Base-by-base conservation (phyloP, 495 filamentous ascomycete genomes). In the Pseudoneurospora amorphoporcata region DNA sequence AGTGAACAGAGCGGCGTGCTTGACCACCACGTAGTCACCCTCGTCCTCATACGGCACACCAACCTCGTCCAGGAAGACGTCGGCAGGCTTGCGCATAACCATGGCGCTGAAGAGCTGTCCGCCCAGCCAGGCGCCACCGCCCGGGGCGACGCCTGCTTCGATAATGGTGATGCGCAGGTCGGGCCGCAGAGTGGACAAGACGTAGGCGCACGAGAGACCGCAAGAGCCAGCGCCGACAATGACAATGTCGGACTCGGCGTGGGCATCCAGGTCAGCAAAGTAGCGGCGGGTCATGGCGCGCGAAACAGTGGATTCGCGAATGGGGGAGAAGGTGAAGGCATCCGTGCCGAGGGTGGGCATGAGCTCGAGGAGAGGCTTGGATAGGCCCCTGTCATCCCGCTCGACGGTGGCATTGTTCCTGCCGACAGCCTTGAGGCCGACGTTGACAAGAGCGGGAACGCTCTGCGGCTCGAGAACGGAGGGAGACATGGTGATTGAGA, bases 281-380 rank as follows among this genome's bases (percentile, higher is more conserved):
- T 96, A 97, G 80, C 93, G 92, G 47, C 92, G 88, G 73, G 91
- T 93, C 93, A 97, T 97, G 81, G 93, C 93, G 71, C 94, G 92
- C 38, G 92, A 92, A 81, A 97, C 93, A 81, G 94, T 91, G 75
- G 88, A 91, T 88, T 97, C 94, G 78, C 94, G 90, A 83, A 97
- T 96, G 47, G 91, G 90, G 72, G 89, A 86, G 81, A 97, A 96
- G 75, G 86, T 86, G 85, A 96, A 97, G 79, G 85, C 82, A 75
- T 89, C 87, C 75, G 91, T 89, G 78, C 85, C 84, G 32, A 86
- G 83, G 53, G 53, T 65, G 53, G 53, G 53, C 53, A 65, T 65
- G 78, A 92, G 86, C 70, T 89, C 88, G 65, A 88, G 84, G 53
- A 92, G 82, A 75, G 85, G 82, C 81, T 87, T 86, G 74, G 81